Conservation (phyloP, 805 yeast species). For the Sungouiella thailandica region DNA sequence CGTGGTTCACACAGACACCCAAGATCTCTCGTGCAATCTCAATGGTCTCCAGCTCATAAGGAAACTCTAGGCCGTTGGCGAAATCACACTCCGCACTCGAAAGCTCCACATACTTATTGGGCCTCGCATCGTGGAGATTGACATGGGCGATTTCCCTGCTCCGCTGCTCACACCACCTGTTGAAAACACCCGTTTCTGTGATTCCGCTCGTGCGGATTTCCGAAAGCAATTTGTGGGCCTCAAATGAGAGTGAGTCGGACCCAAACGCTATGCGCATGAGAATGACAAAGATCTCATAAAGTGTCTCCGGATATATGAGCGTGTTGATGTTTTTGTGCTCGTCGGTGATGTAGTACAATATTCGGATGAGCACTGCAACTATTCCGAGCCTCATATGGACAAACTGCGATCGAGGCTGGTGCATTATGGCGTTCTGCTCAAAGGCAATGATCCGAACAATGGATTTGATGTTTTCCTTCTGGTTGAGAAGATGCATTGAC, state of each 20-base stretch:
- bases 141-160: constrained; percentile 35
- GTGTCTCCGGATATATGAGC: constrained; percentile 36
- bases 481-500: constrained; percentile 23
- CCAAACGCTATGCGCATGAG: constrained; percentile 52
- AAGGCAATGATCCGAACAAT: constrained; percentile 40
- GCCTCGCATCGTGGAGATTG: constrained; percentile 7
- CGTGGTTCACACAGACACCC: constrained; percentile 63
- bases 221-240: constrained; percentile 32
- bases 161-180: constrained; percentile 39
- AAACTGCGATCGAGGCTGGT: constrained; percentile 40
- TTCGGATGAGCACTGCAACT: constrained; percentile 35
- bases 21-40: constrained; percentile 68
- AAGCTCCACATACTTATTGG: constrained; percentile 21
- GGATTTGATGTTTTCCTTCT: constrained; percentile 35
- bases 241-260: constrained; percentile 34
- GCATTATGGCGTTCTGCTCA: constrained; percentile 44
- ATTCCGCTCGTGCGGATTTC: constrained; percentile 28
- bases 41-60: constrained; percentile 57
- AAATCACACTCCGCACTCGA: constrained; percentile 31
- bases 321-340: constrained; percentile 26
- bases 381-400: constrained; percentile 34
- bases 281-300: constrained; percentile 44
- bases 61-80: constrained; percentile 58
- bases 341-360: constrained; percentile 35
- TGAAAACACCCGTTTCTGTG: constrained; percentile 34